These are phyloP conservation scores for Stephanodiscus triporus DNA, from an alignment of 108 stramenopile species.

Conservation along the genomic window DNA sequence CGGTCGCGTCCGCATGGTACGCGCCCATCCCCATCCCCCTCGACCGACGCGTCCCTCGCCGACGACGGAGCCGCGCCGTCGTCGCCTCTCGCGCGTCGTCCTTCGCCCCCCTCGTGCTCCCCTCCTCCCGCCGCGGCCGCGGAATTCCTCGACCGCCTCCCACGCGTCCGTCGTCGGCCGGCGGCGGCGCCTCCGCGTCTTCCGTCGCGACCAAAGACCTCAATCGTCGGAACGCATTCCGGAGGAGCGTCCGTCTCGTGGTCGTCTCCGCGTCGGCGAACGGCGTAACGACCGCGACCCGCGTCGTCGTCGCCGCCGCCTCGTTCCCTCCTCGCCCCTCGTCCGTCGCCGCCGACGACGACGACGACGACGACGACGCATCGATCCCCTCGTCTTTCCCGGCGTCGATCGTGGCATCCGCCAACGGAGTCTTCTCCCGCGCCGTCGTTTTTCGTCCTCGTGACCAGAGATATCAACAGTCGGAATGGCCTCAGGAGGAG, in stretches of 20 bases:
- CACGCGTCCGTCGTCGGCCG: slow-evolving; percentile 23
- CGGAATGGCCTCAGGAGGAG: slow-evolving; percentile 26
- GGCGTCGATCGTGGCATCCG: background rate
- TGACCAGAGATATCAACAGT: slow-evolving; percentile 11
- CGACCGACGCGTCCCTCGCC: slow-evolving; percentile 5
- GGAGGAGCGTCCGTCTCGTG: background rate
- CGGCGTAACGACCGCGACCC: too few relatives aligned
- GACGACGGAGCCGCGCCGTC: background rate
- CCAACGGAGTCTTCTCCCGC: background rate
- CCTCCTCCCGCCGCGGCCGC: background rate
- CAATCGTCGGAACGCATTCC: slow-evolving; percentile 21
- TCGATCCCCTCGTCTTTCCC: background rate
- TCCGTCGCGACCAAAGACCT: too few relatives aligned
- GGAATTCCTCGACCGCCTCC: too few relatives aligned
- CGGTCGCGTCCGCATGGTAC: slow-evolving; percentile 1
- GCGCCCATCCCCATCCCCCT: background rate
- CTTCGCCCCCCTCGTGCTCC: background rate
- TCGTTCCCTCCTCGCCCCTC: too few relatives aligned
- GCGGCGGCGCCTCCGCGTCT: slow-evolving; percentile 22
- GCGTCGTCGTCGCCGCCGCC: too few relatives aligned
- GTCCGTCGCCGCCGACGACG: too few relatives aligned
- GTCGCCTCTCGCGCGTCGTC: slow-evolving; percentile 13
- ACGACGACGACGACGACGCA: too few relatives aligned
- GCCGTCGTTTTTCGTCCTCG: background rate
- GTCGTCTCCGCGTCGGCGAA: too few relatives aligned